Base-by-base conservation (phyloP, 805 yeast species). In the Scheffersomyces lignosus region DNA sequence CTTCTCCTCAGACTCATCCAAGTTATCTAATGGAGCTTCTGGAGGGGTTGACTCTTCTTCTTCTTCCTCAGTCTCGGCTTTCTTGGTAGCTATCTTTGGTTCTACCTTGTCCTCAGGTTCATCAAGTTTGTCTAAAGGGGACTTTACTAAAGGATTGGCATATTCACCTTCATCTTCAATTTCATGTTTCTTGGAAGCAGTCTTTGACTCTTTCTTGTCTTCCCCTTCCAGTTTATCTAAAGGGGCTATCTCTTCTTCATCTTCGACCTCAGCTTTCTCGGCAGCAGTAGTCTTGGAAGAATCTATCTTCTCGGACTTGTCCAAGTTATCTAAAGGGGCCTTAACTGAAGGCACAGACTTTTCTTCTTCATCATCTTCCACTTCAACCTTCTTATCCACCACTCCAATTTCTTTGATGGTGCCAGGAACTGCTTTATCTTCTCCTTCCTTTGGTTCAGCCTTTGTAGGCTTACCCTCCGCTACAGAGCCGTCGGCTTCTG, bases 391-490 rank as follows among this genome's bases (percentile, higher is more conserved):
- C 16, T 33, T 17, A 15, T 14, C 31, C n/a, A 33, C 38, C 26
- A 15, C 33, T 20, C 26, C 27, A 3, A 15, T 15, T 12, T 23
- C 18, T 29, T 29, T 15, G 10, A 18, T 15, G n/a, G 17, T 16
- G 17, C 17, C 34, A 9, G 33, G 12, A n/a, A 25, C 5, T 9
- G 9, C 36, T 6, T 29, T 29, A 40, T 52, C 40, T 14, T 45
- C 42, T 15, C 40, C 42, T n/a, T 36, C 46, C 8, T 47, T 46
- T 7, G 34, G 40, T n/a, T 33, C 38, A 9, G 15, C 28, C 13
- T 33, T 27, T 18, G 46, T 51, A 15, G 40, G 38, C 17, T 67
- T 70, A 31, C 56, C 54, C 29, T 51, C 50, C 23, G 66, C 68
- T 25, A 18, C 32, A 25, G 24, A 15, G 15, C n/a, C n/a, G 32